Base-by-base conservation (phyloP, 2,329 filamentous ascomycete species). In the Hypoxylon sp. region DNA sequence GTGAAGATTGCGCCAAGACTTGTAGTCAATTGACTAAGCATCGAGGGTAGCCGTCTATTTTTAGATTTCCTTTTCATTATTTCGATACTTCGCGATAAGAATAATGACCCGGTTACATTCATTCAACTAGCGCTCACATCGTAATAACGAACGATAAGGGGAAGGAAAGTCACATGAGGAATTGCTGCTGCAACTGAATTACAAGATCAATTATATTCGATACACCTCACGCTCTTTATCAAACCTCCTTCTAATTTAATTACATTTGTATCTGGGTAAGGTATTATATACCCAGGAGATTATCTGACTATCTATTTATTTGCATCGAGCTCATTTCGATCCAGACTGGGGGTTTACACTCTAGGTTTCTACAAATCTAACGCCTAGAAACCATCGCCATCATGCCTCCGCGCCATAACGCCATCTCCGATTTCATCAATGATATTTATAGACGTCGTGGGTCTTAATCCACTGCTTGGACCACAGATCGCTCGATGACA, bases 1-100 rank as follows among this genome's bases (percentile, higher is more conserved):
- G 34, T 52, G 29, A 63, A 53, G 59, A 61, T 57, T 53, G 37
- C 48, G 66, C 66, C 66, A 69, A 69, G 63, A 52, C 63, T 27
- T 58, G 23, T 46, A 41, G 51, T 48, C 34, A 32, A 21, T 53
- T 69, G 41, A 69, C 60, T 69, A 66, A 69, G 66, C 56, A 61
- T 63, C 37, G 41, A 60, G 25, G 47, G 51, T 29, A 19, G n/a
- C 5, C 47, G 16, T 66, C 48, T 69, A 69, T 69, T 66, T 63
- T 61, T 69, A 69, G 66, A 65, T 39, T 14, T 11, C 12, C 12
- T n/a, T 50, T 54, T 61, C 48, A 27, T 43, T 57, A 46, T 23
- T n/a, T 23, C 3, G 41, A 57, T 61, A 39, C 37, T 34, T 47
- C 19, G 9, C 12, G 8, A 32, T 51, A 4, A 23, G 3, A 23